Base-by-base conservation (phyloP, 2,329 filamentous ascomycete genomes). In the Neopestalotiopsis clavispora region DNA sequence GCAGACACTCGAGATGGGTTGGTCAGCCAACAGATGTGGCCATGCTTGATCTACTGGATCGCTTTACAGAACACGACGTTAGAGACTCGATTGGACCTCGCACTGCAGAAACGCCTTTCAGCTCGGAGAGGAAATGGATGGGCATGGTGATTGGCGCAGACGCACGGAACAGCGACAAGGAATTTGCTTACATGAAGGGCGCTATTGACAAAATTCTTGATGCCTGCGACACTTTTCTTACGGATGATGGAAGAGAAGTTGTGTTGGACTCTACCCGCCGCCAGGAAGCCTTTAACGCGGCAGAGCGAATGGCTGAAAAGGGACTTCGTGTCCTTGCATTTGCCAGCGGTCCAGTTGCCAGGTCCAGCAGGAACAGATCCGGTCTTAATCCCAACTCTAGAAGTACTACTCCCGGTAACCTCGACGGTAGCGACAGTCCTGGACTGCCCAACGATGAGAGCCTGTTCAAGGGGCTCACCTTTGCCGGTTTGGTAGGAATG, bases 121-220 rank as follows among this genome's bases (percentile, higher is more conserved):
- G 95, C 78, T 99, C 96, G 1, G 94, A 97, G 78, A 89, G 95
- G 68, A 99, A 99, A 81, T 99, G 95, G 95, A 99, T 99, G 97
- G 97, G 97, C 42, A 95, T 98, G 34, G 92, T 94, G 1, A 93
- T 98, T 73, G 90, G 90, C 58, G 84, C 85, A 28, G 86, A 89
- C 62, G 84, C 85, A 34, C 82, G 84, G 38, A 85, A 84, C 69
- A 83, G 84, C 67, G 90, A 92, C 49, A 90, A 90, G 70, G 93
- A 97, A 75, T 91, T 94, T 72, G 95, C 94, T 0, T 99, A 98
- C 79, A 93, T 98, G 83, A 99, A 99, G 79, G 97, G 96, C 40
- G 94, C 96, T 42, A 86, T 98, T 56, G 96, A 99, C 80, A 92
- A 91, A 78, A 88, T 99, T 28, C 83, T 99, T 5, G 90, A 90